These are phyloP conservation scores for Westerdykella aurantiaca DNA, from an alignment of 2,329 filamentous ascomycete genomes.

Conservation along the genomic window DNA sequence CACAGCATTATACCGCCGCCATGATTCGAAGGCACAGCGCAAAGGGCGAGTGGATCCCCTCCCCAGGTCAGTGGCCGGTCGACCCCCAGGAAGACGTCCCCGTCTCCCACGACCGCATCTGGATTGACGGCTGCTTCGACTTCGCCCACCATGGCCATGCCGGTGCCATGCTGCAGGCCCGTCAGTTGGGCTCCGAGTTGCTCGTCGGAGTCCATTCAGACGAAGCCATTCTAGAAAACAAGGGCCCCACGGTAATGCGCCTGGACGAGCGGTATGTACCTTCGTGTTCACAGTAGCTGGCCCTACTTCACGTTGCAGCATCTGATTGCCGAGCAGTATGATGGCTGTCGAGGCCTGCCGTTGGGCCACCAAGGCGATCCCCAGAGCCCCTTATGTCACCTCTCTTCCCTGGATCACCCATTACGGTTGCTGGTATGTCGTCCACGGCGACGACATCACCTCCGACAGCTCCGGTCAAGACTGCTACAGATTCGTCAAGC, in stretches of 20 bases:
- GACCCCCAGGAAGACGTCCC: conserved; percentile 56
- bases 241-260: conserved; percentile 96
- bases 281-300: neutral
- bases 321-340: conserved; percentile 49
- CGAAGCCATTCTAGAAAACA: conserved; percentile 91
- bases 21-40: conserved; percentile 36
- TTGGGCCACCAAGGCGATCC: conserved; percentile 81
- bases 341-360: conserved; percentile 90
- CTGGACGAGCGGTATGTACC: conserved; percentile 67
- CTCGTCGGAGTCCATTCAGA: conserved; percentile 93
- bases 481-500: conserved; percentile 97
- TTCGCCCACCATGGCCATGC: conserved; percentile 98
- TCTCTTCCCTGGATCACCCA: conserved; percentile 89
- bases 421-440: conserved; percentile 92
- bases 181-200: conserved; percentile 81
- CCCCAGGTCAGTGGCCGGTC: conserved; percentile 57
- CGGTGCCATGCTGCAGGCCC: conserved; percentile 92
- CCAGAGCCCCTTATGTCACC: conserved; percentile 90
- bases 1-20: conserved; percentile 1
- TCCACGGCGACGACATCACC: conserved; percentile 95
- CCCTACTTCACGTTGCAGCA: neutral
- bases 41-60: conserved; percentile 44
- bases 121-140: conserved; percentile 99
- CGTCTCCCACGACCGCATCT: conserved; percentile 68
- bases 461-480: conserved; percentile 90